These are phyloP conservation scores for Prunus davidiana DNA, from an alignment of 306 rosid genomes.

Conservation along the genomic window DNA sequence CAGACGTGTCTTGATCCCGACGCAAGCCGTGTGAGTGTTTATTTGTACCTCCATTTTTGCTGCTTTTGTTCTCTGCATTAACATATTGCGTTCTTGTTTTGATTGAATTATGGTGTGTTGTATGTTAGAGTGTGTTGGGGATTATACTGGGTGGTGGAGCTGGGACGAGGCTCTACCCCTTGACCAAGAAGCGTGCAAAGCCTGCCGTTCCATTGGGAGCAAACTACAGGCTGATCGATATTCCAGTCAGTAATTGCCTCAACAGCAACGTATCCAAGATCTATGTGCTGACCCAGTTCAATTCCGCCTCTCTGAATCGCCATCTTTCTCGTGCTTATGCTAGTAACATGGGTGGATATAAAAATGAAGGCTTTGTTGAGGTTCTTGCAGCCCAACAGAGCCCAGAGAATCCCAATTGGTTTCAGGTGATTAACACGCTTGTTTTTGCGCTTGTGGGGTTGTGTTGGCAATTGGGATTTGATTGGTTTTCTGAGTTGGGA, in stretches of 20 bases:
- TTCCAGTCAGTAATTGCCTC: constrained; percentile 94
- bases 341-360: constrained; percentile 93
- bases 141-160: constrained; percentile 97
- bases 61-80: constrained; percentile 1
- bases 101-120: not conserved
- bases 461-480: not conserved
- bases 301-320: constrained; percentile 95
- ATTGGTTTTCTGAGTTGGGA: not conserved
- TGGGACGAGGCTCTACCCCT: constrained; percentile 89
- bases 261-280: constrained; percentile 93
- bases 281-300: constrained; percentile 96
- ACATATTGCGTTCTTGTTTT: not conserved
- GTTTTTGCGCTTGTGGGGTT: not conserved
- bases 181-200: constrained; percentile 96
- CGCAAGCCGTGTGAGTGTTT: constrained; percentile 77
- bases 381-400: constrained; percentile 99
- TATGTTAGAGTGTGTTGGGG: constrained; percentile 79
- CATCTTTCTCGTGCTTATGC: constrained; percentile 97
- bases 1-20: constrained; percentile 99
- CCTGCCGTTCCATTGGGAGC: constrained; percentile 99
- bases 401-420: constrained; percentile 99
- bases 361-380: constrained; percentile 94
- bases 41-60: not conserved
- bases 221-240: constrained; percentile 91
- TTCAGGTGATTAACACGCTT: constrained; percentile 56